Evolutionary conservation across 306 rosid species (phyloP).

Genomic region (Prunus kanzakura): DNA sequence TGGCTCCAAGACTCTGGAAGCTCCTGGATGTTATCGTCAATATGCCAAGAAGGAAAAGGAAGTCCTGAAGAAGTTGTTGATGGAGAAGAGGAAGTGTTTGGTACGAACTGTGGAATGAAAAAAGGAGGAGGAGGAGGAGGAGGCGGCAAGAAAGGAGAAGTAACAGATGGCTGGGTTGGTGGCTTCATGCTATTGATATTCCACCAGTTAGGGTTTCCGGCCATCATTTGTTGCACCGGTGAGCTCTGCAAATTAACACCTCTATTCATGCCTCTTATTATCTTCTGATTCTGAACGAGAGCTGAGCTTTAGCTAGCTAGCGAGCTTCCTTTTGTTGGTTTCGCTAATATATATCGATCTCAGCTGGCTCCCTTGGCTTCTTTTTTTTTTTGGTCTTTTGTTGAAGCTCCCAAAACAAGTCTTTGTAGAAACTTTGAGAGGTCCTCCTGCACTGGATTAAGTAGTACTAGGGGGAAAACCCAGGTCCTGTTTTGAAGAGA

Average conservation of each 20-base stretch:
- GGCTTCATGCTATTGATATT: conserved; percentile 66
- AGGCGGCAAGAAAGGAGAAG: conserved; percentile 56
- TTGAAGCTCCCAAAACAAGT: conserved; percentile 35
- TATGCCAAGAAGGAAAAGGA: conserved; percentile 55
- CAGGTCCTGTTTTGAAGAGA: conserved; percentile 43
- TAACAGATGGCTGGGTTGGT: conserved; percentile 21
- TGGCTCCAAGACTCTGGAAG: conserved; percentile 96
- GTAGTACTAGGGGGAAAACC: conserved; percentile 30
- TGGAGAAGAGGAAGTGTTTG: conserved; percentile 9
- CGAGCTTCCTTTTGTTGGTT: neutral
- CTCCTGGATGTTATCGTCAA: conserved; percentile 37
- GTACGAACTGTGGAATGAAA: conserved; percentile 22
- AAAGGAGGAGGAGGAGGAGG: conserved; percentile 32
- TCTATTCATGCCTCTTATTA: conserved; percentile 60
- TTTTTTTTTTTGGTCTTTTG: conserved; percentile 20
- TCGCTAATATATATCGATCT: neutral
- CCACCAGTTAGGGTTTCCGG: conserved; percentile 97
- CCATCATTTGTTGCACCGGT: conserved; percentile 90
- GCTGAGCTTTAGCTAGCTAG: neutral
- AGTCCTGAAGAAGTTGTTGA: conserved; percentile 30
- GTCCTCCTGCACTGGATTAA: conserved; percentile 49
- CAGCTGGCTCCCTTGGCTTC: neutral
- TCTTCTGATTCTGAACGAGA: neutral
- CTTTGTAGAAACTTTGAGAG: conserved; percentile 61
- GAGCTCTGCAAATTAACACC: conserved; percentile 64